Evolutionary conservation across 495 filamentous ascomycete species (phyloP).

Genomic region (Baudoinia panamericana): DNA sequence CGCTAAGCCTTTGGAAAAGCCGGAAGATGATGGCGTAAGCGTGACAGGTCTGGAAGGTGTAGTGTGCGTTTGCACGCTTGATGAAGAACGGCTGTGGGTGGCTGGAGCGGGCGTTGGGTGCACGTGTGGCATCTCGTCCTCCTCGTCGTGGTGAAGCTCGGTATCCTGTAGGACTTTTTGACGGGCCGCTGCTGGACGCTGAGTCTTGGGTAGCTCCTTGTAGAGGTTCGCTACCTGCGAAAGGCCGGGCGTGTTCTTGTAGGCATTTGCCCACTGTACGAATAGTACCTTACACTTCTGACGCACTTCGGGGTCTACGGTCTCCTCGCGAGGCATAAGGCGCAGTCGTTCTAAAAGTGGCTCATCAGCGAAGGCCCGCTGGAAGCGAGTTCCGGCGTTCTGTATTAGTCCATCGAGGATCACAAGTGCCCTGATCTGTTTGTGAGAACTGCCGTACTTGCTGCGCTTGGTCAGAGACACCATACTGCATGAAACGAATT

Average conservation of each 20-base stretch:
- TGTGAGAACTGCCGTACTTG: conserved; percentile 88
- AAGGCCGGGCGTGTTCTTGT: conserved; percentile 71
- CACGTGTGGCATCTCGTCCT: conserved; percentile 26
- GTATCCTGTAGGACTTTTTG: conserved; percentile 73
- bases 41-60: conserved; percentile 5
- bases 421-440: conserved; percentile 77
- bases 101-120: background rate
- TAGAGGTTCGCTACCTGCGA: conserved; percentile 66
- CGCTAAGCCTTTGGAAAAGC: conserved; percentile 22
- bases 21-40: conserved; percentile 11
- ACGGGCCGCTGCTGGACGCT: conserved; percentile 51
- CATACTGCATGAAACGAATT: too few relatives aligned
- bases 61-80: background rate
- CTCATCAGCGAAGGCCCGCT: conserved; percentile 78
- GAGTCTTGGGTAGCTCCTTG: conserved; percentile 58
- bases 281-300: conserved; percentile 78
- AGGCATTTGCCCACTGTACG: conserved; percentile 72
- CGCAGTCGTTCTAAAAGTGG: conserved; percentile 86
- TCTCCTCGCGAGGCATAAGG: conserved; percentile 68
- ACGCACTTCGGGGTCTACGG: conserved; percentile 74
- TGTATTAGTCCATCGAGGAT: conserved; percentile 90
- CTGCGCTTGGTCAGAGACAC: conserved; percentile 30
- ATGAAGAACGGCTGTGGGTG: conserved; percentile 1
- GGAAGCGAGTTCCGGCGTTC: conserved; percentile 82
- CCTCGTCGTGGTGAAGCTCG: conserved; percentile 41